These are phyloP conservation scores for Mrakia gelida DNA, from an alignment of 768 basidiomycete species.

Conservation along the genomic window DNA sequence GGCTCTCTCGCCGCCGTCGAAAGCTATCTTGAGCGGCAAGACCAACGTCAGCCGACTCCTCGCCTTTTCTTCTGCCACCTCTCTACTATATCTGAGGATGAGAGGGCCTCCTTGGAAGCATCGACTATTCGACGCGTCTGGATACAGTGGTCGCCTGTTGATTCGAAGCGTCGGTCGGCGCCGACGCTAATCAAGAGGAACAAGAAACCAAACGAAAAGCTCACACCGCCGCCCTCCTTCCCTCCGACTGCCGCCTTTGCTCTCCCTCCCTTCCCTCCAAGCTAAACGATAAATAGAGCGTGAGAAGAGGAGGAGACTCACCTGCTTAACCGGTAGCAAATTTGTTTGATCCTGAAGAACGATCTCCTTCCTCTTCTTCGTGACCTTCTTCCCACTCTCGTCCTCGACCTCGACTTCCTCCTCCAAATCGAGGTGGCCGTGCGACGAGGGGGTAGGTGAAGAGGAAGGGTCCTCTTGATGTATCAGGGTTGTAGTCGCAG, in stretches of 20 bases:
- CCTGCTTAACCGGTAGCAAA: constrained; percentile 60
- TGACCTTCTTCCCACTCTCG: neutral
- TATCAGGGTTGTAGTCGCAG: too few relatives aligned
- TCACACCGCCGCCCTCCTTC: neutral
- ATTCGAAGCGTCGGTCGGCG: neutral
- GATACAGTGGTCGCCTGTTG: neutral
- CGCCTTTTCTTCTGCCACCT: too few relatives aligned
- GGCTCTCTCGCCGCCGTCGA: neutral
- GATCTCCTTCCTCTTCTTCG: constrained; percentile 35
- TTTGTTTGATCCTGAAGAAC: constrained; percentile 70
- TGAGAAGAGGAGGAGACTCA: constrained; percentile 57
- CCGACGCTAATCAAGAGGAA: neutral
- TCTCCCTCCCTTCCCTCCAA: neutral
- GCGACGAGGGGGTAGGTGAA: too few relatives aligned
- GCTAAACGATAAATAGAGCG: neutral
- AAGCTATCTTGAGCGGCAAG: constrained; percentile 1
- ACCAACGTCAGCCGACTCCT: neutral
- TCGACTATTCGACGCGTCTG: neutral
- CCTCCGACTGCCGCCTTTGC: neutral
- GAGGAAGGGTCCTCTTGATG: too few relatives aligned
- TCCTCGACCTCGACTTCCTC: neutral
- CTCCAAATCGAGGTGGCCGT: neutral
- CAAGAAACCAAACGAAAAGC: neutral
- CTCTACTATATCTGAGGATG: too few relatives aligned
- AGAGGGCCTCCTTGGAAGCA: neutral